Conservation (phyloP, 345 rosid genomes). For the Erodium maritimum region DNA sequence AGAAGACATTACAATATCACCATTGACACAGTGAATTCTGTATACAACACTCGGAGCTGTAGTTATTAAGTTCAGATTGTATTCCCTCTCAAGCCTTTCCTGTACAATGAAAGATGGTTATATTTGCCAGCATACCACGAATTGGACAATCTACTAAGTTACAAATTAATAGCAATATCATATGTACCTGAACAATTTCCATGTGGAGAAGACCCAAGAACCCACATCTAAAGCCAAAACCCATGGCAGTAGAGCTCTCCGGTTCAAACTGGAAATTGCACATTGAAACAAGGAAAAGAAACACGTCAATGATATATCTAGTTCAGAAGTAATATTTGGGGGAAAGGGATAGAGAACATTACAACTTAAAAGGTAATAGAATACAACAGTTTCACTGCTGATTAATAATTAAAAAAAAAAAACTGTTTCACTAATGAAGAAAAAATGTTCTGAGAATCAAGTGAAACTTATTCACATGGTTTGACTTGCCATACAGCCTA, state of each 20-base stretch:
- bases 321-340: neutral
- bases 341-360: neutral
- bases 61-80: conserved; percentile 86
- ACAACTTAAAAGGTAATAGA: neutral
- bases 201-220: conserved; percentile 98
- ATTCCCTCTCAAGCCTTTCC: conserved; percentile 99
- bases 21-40: conserved; percentile 61
- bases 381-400: neutral
- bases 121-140: neutral
- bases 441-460: neutral
- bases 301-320: conserved; percentile 3
- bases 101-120: conserved; percentile 20
- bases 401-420: too few species aligned
- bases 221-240: conserved; percentile 97
- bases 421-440: too few species aligned
- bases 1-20: conserved; percentile 68
- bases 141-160: too few species aligned
- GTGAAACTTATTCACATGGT: neutral
- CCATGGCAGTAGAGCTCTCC: conserved; percentile 97
- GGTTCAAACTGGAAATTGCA: conserved; percentile 73
- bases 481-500: neutral
- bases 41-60: conserved; percentile 99
- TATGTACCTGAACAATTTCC: conserved; percentile 96
- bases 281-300: conserved; percentile 12
- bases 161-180: neutral